A percentile compares a stretch with the other conserved stretches of the same genome.
Evolutionary conservation across 2,329 filamentous ascomycete species (phyloP).

Genomic region (Aspergillus fumigatus): DNA sequence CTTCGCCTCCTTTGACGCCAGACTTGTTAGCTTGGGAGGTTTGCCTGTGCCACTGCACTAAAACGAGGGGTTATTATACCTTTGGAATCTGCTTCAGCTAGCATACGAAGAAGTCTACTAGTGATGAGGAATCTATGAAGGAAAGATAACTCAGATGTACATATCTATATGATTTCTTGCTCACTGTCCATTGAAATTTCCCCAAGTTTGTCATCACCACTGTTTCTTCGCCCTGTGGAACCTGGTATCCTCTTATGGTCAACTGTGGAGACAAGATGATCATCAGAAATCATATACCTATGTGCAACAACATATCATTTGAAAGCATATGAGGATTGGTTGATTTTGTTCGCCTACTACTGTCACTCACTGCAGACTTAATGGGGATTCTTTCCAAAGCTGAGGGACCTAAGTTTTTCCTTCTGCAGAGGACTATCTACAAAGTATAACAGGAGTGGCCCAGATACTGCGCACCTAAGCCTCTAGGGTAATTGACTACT

Average conservation of each 20-base stretch:
- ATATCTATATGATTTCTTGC: not conserved
- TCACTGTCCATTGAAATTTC: not conserved
- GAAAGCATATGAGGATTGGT: not conserved
- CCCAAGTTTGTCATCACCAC: not conserved
- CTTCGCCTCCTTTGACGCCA: constrained; percentile 2
- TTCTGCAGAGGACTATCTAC: not conserved
- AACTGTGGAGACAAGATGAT: not conserved
- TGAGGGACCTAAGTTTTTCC: not conserved
- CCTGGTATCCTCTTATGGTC: not conserved
- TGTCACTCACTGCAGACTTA: not conserved
- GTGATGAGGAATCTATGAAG: not conserved
- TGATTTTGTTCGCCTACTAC: not conserved
- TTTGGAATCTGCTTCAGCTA: not conserved
- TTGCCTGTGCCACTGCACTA: not conserved
- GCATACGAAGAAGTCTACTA: not conserved
- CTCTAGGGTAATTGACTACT: not conserved
- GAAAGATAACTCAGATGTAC: not conserved
- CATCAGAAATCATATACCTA: not conserved
- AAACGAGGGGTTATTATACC: not conserved
- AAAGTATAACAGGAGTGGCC: not conserved
- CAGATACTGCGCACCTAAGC: not conserved
- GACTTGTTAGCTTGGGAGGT: not conserved
- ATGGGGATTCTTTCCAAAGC: not conserved
- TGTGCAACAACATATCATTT: not conserved
- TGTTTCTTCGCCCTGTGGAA: not conserved